These are phyloP conservation scores for Malassezia dermatis DNA, from an alignment of 1,284 basidiomycete species.

Conservation along the genomic window DNA sequence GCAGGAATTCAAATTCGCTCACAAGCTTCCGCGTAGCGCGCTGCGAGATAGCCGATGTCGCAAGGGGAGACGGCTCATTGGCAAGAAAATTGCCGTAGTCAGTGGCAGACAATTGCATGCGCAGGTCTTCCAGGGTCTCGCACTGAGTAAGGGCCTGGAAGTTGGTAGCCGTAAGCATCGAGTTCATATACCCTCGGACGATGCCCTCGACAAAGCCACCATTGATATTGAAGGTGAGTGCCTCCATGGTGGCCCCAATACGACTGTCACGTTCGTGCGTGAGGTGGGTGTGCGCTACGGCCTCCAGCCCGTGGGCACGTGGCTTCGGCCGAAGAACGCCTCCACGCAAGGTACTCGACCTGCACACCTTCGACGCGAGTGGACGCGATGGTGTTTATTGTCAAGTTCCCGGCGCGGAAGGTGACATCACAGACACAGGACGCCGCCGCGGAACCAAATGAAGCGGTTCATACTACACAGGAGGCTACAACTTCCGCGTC, in stretches of 20 bases:
- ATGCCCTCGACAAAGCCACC: constrained; percentile 59
- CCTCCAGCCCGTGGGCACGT: constrained; percentile 11
- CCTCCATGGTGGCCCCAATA: constrained; percentile 26
- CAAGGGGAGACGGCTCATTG: constrained; percentile 88
- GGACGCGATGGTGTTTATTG: constrained; percentile 32
- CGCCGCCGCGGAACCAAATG: not conserved
- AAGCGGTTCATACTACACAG: no score
- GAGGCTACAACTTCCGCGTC: not conserved
- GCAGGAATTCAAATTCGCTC: constrained; percentile 89
- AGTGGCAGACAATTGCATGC: constrained; percentile 71
- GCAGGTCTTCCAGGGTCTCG: constrained; percentile 75
- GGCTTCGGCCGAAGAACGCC: constrained; percentile 15
- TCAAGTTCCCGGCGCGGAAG: constrained; percentile 31
- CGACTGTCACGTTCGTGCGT: not conserved
- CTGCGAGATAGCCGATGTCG: constrained; percentile 87
- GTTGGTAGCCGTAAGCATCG: constrained; percentile 74
- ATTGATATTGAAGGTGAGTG: constrained; percentile 43
- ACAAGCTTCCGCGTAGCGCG: constrained; percentile 90
- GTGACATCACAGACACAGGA: not conserved
- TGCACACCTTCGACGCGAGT: not conserved
- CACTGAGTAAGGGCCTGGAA: constrained; percentile 94
- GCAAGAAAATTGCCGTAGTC: constrained; percentile 98
- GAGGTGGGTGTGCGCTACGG: not conserved
- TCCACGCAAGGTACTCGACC: not conserved
- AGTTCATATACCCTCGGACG: constrained; percentile 85